Conservation (phyloP, 1,139 yeast species). For the Pichia sp. region DNA sequence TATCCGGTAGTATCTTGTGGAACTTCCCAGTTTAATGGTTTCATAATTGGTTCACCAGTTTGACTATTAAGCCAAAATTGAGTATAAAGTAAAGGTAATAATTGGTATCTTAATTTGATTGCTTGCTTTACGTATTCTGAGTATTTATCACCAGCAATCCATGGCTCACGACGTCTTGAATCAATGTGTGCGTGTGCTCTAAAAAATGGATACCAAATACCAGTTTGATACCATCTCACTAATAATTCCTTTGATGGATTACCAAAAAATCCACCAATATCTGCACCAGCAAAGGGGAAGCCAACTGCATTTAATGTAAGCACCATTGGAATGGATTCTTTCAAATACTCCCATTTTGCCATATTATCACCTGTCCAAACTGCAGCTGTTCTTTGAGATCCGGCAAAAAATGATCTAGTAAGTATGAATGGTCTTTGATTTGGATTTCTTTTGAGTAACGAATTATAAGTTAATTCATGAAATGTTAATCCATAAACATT, state of each 20-base stretch:
- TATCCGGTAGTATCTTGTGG: constrained; percentile 48
- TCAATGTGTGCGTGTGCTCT: constrained; percentile 96
- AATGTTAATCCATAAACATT: constrained; percentile 74
- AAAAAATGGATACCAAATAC: constrained; percentile 93
- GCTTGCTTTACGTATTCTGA: constrained; percentile 65
- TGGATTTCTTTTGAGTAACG: constrained; percentile 48
- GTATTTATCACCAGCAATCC: constrained; percentile 72
- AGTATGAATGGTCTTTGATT: constrained; percentile 77
- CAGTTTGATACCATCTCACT: constrained; percentile 93
- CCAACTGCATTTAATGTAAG: constrained; percentile 77
- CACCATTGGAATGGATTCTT: constrained; percentile 79
- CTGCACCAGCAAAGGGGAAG: constrained; percentile 93
- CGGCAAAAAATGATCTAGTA: constrained; percentile 81
- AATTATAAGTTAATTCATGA: constrained; percentile 72
- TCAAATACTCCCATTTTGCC: constrained; percentile 86
- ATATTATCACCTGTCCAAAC: constrained; percentile 98
- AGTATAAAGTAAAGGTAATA: constrained; percentile 77
- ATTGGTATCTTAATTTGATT: constrained; percentile 60
- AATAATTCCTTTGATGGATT: constrained; percentile 76
- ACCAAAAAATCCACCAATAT: constrained; percentile 95
- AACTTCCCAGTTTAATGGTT: constrained; percentile 65
- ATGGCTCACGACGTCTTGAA: constrained; percentile 87
- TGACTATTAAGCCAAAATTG: constrained; percentile 61
- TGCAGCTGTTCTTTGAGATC: constrained; percentile 87
- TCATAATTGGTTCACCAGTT: constrained; percentile 64